Evolutionary conservation across 2,329 filamentous ascomycete species (phyloP).

Genomic region (Nemania sp.): DNA sequence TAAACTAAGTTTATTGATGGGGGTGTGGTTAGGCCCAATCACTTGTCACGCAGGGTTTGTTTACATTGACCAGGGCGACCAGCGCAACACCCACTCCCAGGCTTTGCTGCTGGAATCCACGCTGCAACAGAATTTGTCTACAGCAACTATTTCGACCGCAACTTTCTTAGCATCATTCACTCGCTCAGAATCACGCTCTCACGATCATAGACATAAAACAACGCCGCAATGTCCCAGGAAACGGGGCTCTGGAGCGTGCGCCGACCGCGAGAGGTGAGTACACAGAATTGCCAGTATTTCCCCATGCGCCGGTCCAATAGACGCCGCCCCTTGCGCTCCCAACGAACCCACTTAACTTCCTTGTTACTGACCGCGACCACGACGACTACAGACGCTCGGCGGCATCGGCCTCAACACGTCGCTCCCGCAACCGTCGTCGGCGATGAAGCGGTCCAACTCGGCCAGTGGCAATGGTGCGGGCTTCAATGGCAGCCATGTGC

Average conservation of each 20-base stretch:
- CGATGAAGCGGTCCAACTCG: slow-evolving; percentile 90
- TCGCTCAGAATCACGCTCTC: not conserved
- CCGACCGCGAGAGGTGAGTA: slow-evolving; percentile 82
- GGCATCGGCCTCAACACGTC: slow-evolving; percentile 80
- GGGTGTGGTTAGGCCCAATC: slow-evolving; percentile 26
- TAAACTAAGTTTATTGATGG: slow-evolving; percentile 29
- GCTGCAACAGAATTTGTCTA: not conserved
- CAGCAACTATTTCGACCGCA: not conserved
- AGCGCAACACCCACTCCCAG: slow-evolving; percentile 5
- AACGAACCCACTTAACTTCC: slow-evolving; percentile 21
- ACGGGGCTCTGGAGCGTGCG: slow-evolving; percentile 88
- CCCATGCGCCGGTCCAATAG: slow-evolving; percentile 20
- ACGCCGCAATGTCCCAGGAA: slow-evolving; percentile 76
- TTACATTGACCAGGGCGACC: slow-evolving; percentile 33
- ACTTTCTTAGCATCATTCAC: not conserved
- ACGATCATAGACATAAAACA: not conserved
- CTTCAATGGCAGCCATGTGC: slow-evolving; percentile 72
- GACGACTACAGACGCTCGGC: slow-evolving; percentile 72
- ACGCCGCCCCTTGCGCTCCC: slow-evolving; percentile 12
- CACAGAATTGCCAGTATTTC: slow-evolving; percentile 18
- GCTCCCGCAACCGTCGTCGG: slow-evolving; percentile 88
- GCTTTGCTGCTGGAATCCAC: no score
- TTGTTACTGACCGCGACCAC: slow-evolving; percentile 20
- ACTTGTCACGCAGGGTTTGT: slow-evolving; percentile 32
- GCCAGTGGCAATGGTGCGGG: slow-evolving; percentile 67